Percentiles rank a stretch among this genome's conserved stretches.
Conservation (phyloP, 306 rosid species). For the Ceratonia siliqua region DNA sequence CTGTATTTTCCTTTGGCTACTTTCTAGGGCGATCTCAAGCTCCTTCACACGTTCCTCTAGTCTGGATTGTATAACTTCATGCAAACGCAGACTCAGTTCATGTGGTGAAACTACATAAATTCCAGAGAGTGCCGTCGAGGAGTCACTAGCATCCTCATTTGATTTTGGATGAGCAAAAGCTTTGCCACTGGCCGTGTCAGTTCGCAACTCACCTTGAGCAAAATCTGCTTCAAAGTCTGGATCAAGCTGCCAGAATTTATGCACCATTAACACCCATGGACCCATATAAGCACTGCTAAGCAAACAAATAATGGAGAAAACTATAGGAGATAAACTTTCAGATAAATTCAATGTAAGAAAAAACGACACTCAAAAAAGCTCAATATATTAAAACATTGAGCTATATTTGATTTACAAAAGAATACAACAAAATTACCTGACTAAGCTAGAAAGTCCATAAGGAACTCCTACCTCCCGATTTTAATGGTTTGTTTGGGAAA, state of each 20-base stretch:
- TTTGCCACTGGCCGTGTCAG: constrained; percentile 36
- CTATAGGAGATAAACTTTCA: not conserved
- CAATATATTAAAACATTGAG: not conserved
- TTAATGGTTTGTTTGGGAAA: not conserved
- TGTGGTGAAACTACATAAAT: constrained; percentile 73
- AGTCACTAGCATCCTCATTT: constrained; percentile 43
- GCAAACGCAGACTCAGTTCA: constrained; percentile 79
- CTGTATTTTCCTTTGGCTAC: constrained; percentile 56
- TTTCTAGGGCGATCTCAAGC: constrained; percentile 80
- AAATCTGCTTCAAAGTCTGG: constrained; percentile 68
- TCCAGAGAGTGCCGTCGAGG: constrained; percentile 44
- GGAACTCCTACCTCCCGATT: no score
- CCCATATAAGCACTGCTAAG: constrained; percentile 12
- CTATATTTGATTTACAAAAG: not conserved
- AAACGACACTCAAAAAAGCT: not conserved
- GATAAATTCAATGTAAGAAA: no score
- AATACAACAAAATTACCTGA: not conserved
- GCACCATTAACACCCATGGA: constrained; percentile 30
- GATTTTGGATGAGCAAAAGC: constrained; percentile 30
- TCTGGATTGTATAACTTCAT: constrained; percentile 70
- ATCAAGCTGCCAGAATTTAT: constrained; percentile 67
- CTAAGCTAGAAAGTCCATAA: not conserved
- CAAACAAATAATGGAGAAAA: not conserved
- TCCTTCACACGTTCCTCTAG: constrained; percentile 78
- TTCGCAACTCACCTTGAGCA: constrained; percentile 71